These are phyloP conservation scores for Ganoderma sinense DNA, from an alignment of 1,284 basidiomycete species.

Conservation along the genomic window DNA sequence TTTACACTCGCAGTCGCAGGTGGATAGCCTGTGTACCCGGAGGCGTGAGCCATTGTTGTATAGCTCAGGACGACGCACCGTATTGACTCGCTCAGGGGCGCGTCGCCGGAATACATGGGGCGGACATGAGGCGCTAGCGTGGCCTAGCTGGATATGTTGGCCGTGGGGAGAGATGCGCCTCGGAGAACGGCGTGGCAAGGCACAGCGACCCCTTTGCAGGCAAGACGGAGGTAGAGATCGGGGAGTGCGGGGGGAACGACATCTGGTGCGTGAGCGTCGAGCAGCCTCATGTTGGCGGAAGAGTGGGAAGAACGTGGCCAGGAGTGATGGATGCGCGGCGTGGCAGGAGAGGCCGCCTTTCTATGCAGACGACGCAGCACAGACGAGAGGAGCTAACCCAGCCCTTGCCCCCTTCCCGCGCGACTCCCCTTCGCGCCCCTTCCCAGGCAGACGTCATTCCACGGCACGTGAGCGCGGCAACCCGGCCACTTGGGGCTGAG, in stretches of 20 bases:
- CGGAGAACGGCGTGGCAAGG: not conserved
- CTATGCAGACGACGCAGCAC: slow-evolving; percentile 1
- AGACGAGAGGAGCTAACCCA: slow-evolving; percentile 1
- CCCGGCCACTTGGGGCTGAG: slow-evolving; percentile 18
- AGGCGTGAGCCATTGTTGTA: slow-evolving; percentile 4
- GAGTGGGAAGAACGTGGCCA: slow-evolving; percentile 16
- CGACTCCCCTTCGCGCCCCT: not conserved
- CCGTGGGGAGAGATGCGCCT: not conserved
- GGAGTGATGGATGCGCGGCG: slow-evolving; percentile 24
- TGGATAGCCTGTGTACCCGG: not conserved
- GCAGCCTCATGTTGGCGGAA: slow-evolving; percentile 25
- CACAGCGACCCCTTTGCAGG: not conserved
- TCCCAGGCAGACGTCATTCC: slow-evolving; percentile 7
- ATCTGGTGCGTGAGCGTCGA: slow-evolving; percentile 16
- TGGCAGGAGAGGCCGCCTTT: slow-evolving; percentile 27
- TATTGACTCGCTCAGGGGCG: slow-evolving; percentile 12
- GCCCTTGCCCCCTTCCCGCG: slow-evolving; percentile 22
- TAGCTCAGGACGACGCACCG: not conserved
- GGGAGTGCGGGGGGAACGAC: slow-evolving; percentile 12
- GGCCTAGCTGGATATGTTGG: slow-evolving; percentile 12
- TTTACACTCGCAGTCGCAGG: slow-evolving; percentile 1
- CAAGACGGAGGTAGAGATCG: slow-evolving; percentile 2
- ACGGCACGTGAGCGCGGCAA: slow-evolving; percentile 12
- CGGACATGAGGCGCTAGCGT: slow-evolving; percentile 7
- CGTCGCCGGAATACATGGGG: not conserved